Conservation (phyloP, 306 rosid species). For the Citrullus colocynthis region DNA sequence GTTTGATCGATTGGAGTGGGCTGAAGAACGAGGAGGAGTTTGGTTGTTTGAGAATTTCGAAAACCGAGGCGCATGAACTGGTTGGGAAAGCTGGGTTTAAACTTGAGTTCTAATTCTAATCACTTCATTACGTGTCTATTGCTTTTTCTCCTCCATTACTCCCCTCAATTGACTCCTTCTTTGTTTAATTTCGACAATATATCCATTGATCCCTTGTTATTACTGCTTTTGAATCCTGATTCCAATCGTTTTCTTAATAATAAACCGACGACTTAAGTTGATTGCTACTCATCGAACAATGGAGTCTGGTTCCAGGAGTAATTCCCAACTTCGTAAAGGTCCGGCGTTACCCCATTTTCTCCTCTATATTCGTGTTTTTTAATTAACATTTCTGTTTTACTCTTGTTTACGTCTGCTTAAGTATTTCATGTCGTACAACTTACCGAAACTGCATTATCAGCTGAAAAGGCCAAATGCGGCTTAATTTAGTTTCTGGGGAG, state of each 20-base stretch:
- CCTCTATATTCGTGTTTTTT: not conserved
- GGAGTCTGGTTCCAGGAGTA: constrained; percentile 60
- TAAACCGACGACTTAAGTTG: not conserved
- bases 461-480: not conserved
- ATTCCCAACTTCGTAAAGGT: constrained; percentile 81
- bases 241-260: not conserved
- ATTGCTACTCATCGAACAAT: constrained; percentile 24
- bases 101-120: constrained; percentile 54
- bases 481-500: not conserved
- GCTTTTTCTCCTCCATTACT: constrained; percentile 65
- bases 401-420: not conserved
- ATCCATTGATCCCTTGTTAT: constrained; percentile 25
- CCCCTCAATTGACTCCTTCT: constrained; percentile 51
- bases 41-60: constrained; percentile 5
- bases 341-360: not conserved
- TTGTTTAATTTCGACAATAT: constrained; percentile 28
- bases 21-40: not conserved
- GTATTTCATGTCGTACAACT: not conserved
- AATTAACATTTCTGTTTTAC: not conserved
- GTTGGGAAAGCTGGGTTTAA: constrained; percentile 70
- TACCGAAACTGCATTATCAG: not conserved
- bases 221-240: constrained; percentile 13
- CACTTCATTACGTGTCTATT: constrained; percentile 65
- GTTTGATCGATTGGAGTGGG: not conserved
- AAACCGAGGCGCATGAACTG: constrained; percentile 87